A percentile compares a stretch with the other conserved stretches of the same genome.
phyloP scores from a whole-genome alignment of 495 filamentous ascomycete genomes.

The Aspergillus saccharolyticus region DNA sequence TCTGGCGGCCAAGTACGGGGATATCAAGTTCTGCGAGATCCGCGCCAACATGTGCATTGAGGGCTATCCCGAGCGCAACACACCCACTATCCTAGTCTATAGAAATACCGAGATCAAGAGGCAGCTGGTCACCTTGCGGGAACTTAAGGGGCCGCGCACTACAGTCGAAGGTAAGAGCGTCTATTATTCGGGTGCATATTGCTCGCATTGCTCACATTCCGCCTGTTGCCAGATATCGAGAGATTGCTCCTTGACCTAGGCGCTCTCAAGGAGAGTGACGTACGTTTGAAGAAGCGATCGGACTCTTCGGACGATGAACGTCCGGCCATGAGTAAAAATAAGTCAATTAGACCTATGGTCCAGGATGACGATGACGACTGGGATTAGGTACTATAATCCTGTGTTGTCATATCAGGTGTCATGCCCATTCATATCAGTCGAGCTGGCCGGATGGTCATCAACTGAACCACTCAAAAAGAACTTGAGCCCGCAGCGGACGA shows the following conservation, averaged over 20 bases:
- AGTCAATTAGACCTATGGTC: conserved; percentile 24
- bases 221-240: conserved; percentile 52
- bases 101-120: conserved; percentile 84
- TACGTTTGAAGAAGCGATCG: conserved; percentile 62
- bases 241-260: conserved; percentile 75
- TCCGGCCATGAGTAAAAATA: conserved; percentile 41
- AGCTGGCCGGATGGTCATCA: background rate
- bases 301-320: conserved; percentile 53
- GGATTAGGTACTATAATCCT: conserved; percentile 46
- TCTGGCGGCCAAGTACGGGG: conserved; percentile 75
- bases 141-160: conserved; percentile 66
- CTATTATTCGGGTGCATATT: background rate
- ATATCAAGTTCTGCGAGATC: conserved; percentile 98
- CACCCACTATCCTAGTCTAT: conserved; percentile 90
- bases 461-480: background rate
- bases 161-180: conserved; percentile 51
- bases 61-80: conserved; percentile 90
- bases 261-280: conserved; percentile 69
- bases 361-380: conserved; percentile 73
- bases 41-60: conserved; percentile 90
- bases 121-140: conserved; percentile 80
- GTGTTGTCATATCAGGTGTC: background rate
- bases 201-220: background rate
- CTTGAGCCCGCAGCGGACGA: background rate
- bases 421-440: background rate